Evolutionary conservation across 345 rosid genomes (phyloP).

Genomic region (Arabidopsis thaliana): TAIR10.1 NC_003076.8:4070501-4071000

Average conservation of each 20-base stretch:
- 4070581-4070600: slow-evolving; percentile 47
- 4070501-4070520: slow-evolving; percentile 58
- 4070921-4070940: slow-evolving; percentile 61
- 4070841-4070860: slow-evolving; percentile 69
- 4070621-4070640: slow-evolving; percentile 65
- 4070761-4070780: slow-evolving; percentile 18
- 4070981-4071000: slow-evolving; percentile 44
- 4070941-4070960: slow-evolving; percentile 52
- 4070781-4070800: slow-evolving; percentile 50
- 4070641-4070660: slow-evolving; percentile 54
- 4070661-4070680: slow-evolving; percentile 54
- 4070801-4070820: slow-evolving; percentile 60
- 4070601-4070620: slow-evolving; percentile 50
- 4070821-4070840: slow-evolving; percentile 56
- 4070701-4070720: slow-evolving; percentile 66
- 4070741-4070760: slow-evolving; percentile 43
- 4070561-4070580: slow-evolving; percentile 64
- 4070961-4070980: slow-evolving; percentile 71
- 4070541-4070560: slow-evolving; percentile 56
- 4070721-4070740: slow-evolving; percentile 65
- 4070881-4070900: slow-evolving; percentile 64
- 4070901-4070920: slow-evolving; percentile 66
- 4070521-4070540: slow-evolving; percentile 49
- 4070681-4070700: slow-evolving; percentile 57
- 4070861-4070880: slow-evolving; percentile 74